A percentile compares a stretch with the other conserved stretches of the same genome.
These are phyloP conservation scores for Tympanopsis confertula DNA, from an alignment of 2,329 filamentous ascomycete species.

Conservation along the genomic window DNA sequence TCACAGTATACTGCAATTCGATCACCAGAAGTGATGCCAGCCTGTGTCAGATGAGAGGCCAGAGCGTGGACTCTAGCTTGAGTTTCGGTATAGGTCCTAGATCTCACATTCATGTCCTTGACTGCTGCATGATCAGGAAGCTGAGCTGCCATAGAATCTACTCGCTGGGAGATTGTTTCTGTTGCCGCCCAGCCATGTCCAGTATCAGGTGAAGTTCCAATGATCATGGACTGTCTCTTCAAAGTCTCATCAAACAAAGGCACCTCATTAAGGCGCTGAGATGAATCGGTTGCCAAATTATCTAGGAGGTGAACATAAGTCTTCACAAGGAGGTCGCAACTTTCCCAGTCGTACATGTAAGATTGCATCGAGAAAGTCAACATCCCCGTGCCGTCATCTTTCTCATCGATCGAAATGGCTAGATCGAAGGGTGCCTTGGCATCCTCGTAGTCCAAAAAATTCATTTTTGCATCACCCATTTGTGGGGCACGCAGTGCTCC, in stretches of 20 bases:
- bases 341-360: conserved; percentile 4
- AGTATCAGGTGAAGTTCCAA: not conserved
- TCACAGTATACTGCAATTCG: conserved; percentile 26
- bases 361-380: conserved; percentile 4
- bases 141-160: conserved; percentile 5
- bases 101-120: conserved; percentile 8
- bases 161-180: conserved; percentile 6
- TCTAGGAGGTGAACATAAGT: conserved; percentile 1
- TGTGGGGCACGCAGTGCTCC: conserved; percentile 1
- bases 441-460: conserved; percentile 2
- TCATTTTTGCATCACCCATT: conserved; percentile 1
- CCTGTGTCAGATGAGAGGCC: conserved; percentile 11
- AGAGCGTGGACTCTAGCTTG: conserved; percentile 18
- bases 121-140: conserved; percentile 5
- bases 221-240: not conserved
- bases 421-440: conserved; percentile 17
- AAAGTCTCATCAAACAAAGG: not conserved
- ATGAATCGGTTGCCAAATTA: not conserved
- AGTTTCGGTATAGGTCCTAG: conserved; percentile 21
- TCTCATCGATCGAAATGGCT: conserved; percentile 6
- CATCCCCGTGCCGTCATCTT: conserved; percentile 3
- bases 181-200: not conserved
- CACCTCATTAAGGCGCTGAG: not conserved
- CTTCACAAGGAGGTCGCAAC: not conserved
- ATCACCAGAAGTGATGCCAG: conserved; percentile 7